These are phyloP conservation scores for Penicillium atrosanguineum DNA, from an alignment of 495 filamentous ascomycete genomes.

Conservation along the genomic window DNA sequence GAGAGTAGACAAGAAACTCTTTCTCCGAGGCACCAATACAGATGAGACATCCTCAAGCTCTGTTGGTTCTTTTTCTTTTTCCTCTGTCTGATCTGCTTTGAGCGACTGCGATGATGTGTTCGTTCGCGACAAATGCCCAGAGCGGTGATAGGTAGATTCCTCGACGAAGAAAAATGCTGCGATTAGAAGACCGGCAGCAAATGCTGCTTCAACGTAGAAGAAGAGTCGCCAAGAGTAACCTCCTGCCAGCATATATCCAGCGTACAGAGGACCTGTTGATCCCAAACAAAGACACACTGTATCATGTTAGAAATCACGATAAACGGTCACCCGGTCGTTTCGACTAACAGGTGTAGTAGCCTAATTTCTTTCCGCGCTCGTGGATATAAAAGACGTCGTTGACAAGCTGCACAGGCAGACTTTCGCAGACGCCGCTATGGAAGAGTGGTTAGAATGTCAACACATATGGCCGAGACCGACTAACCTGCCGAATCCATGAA, in stretches of 20 bases:
- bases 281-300: slow-evolving; percentile 59
- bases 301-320: slow-evolving; percentile 2
- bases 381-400: slow-evolving; percentile 69
- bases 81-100: not conserved
- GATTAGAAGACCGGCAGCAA: slow-evolving; percentile 52
- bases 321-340: not conserved
- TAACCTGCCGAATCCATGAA: slow-evolving; percentile 50
- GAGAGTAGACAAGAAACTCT: slow-evolving; percentile 45
- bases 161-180: slow-evolving; percentile 61
- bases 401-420: slow-evolving; percentile 60
- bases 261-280: slow-evolving; percentile 56
- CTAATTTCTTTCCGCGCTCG: slow-evolving; percentile 56
- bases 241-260: slow-evolving; percentile 62
- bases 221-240: slow-evolving; percentile 62
- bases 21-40: slow-evolving; percentile 18
- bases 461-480: not conserved
- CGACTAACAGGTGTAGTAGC: slow-evolving; percentile 54
- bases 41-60: slow-evolving; percentile 13
- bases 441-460: not conserved
- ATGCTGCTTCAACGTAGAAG: slow-evolving; percentile 64
- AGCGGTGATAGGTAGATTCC: slow-evolving; percentile 57
- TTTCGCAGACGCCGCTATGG: slow-evolving; percentile 56
- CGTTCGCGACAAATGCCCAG: slow-evolving; percentile 6
- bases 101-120: not conserved
- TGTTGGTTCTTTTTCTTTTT: slow-evolving; percentile 1